Evolutionary conservation across 2,329 filamentous ascomycete genomes (phyloP).

Genomic region (Clarireedia homoeocarpa): DNA sequence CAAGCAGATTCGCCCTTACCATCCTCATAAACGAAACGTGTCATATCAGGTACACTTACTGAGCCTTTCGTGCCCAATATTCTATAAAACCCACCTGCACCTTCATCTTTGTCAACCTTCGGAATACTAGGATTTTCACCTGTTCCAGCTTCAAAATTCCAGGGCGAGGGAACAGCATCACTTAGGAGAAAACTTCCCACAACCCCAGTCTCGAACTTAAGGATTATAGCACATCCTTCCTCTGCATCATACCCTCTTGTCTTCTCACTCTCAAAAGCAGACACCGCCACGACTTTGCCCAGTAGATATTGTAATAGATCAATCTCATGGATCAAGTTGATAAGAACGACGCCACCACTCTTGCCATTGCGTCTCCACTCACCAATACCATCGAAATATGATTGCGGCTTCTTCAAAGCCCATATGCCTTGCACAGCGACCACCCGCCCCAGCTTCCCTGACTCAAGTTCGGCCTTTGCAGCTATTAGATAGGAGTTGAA

Average conservation of each 20-base stretch:
- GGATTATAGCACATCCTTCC: constrained; percentile 46
- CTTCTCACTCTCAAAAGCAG: constrained; percentile 39
- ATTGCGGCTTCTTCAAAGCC: constrained; percentile 41
- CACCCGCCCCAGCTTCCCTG: constrained; percentile 36
- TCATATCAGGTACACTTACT: constrained; percentile 48
- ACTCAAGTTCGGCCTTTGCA: constrained; percentile 1
- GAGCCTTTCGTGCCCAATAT: constrained; percentile 45
- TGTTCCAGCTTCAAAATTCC: constrained; percentile 49
- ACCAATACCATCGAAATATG: constrained; percentile 41
- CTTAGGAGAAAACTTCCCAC: constrained; percentile 50
- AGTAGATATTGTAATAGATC: constrained; percentile 50
- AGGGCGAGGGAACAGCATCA: constrained; percentile 43
- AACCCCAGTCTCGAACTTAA: constrained; percentile 45
- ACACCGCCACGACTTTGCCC: constrained; percentile 42
- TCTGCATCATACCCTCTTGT: constrained; percentile 42
- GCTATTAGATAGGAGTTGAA: background rate
- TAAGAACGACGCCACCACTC: constrained; percentile 42
- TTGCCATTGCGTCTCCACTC: constrained; percentile 39
- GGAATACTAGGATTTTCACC: constrained; percentile 50
- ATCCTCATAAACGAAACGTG: constrained; percentile 37
- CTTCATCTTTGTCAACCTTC: constrained; percentile 29
- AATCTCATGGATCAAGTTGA: constrained; percentile 55
- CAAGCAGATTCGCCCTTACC: constrained; percentile 16
- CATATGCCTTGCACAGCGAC: constrained; percentile 49
- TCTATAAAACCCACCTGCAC: constrained; percentile 36